A percentile compares a stretch with the other conserved stretches of the same genome.
phyloP scores from a whole-genome alignment of 352 stramenopile genomes.

The Aphanomyces invadans region DNA sequence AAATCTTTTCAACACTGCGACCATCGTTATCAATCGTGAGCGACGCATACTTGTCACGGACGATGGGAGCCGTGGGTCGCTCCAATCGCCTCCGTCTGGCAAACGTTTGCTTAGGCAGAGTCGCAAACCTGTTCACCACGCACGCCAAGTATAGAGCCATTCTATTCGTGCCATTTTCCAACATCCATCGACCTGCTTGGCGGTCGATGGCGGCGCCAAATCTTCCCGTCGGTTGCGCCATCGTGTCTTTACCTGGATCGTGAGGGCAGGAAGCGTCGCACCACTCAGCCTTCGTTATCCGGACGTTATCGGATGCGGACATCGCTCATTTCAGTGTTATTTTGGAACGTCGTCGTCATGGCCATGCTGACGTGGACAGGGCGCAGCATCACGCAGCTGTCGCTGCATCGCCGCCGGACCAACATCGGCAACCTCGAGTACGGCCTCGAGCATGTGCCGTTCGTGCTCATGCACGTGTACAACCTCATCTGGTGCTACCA shows the following conservation, averaged over 20 bases:
- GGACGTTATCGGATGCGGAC: not conserved
- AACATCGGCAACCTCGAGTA: constrained; percentile 56
- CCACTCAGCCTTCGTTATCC: not conserved
- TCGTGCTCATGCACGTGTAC: constrained; percentile 59
- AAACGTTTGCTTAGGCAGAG: too few relatives aligned
- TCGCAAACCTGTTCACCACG: too few relatives aligned
- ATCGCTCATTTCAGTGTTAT: too few relatives aligned
- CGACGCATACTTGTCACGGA: not conserved
- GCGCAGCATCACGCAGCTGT: constrained; percentile 59
- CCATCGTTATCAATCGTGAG: not conserved
- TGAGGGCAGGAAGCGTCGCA: not conserved
- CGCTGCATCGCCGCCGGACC: constrained; percentile 46
- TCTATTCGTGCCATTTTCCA: too few relatives aligned
- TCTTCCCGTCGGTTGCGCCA: too few relatives aligned
- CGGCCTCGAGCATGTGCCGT: constrained; percentile 61
- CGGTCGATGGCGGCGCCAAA: too few relatives aligned
- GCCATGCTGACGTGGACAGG: constrained; percentile 51
- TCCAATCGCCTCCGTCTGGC: too few relatives aligned
- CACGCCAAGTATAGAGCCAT: too few relatives aligned
- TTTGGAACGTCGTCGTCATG: constrained; percentile 5
- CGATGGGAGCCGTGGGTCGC: too few relatives aligned
- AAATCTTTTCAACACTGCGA: not conserved
- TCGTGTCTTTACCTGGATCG: not conserved
- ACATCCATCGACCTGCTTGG: too few relatives aligned
- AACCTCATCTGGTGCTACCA: constrained; percentile 60